Evolutionary conservation across 108 stramenopile species (phyloP), one percentile per base, ranked within the genome.

Genomic region (Halocafeteria seosinensis): DNA sequence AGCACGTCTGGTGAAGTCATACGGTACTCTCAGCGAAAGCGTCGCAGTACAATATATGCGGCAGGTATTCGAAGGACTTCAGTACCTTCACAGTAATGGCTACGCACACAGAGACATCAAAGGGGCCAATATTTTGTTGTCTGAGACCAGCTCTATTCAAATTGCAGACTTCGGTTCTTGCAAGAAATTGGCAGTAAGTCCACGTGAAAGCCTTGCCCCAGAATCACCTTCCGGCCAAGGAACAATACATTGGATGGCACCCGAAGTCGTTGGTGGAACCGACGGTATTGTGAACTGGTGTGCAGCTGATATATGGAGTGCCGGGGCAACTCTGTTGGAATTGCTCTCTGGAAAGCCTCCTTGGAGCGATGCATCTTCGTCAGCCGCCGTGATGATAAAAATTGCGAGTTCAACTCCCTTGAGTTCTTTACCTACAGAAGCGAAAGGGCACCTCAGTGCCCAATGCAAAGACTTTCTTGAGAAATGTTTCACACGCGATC

Each of bases 31-130:
- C 28, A 2, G 11, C n/a, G 57, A 59, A n/a, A 6, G 13, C 5
- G 13, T 59, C 27, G n/a, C 57, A 6, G 57, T 35, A 11, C 13
- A 21, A 6, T 6, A 27, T 17, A n/a, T 28, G 2, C 5, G 5
- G 2, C n/a, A 28, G 2, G 3, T 86, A 9, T 65, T 89, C 28
- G 73, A 75, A 37, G 87, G 86, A 0, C 74, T 89, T 6, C 86
- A 87, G 61, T 89, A 81, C 68, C 61, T 89, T 52, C 88, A 89
- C 70, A 68, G 64, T 29, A 71, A 77, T 12, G 73, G 79, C 32
- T 34, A 80, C 9, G 61, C 78, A 13, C 77, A 78, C 59, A 64
- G 77, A 28, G 65, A 62, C 50, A 69, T 82, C 78, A 84, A 84
- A 63, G 81, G n/a, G n/a, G n/a, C n/a, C n/a, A n/a, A n/a, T n/a